Evolutionary conservation across 768 basidiomycete species (phyloP).

Genomic region (Boletus reticuloceps): DNA sequence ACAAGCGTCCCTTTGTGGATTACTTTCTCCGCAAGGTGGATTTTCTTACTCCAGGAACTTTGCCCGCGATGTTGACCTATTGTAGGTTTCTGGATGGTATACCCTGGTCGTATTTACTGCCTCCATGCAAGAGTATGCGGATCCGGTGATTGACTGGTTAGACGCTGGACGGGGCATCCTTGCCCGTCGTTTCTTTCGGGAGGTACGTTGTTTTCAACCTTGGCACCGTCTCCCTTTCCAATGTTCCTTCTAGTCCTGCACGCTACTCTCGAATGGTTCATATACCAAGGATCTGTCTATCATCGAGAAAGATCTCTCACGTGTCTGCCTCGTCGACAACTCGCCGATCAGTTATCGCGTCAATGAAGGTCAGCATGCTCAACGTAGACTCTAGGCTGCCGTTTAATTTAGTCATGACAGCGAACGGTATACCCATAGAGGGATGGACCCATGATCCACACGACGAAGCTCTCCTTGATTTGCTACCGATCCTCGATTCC

Average conservation of each 20-base stretch:
- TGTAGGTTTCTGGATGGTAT: conserved; percentile 97
- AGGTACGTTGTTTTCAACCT: conserved; percentile 49
- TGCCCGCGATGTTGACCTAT: conserved; percentile 5
- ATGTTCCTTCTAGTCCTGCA: conserved; percentile 68
- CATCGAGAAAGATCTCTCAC: conserved; percentile 86
- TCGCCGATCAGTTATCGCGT: conserved; percentile 89
- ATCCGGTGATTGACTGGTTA: conserved; percentile 99
- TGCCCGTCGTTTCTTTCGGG: conserved; percentile 84
- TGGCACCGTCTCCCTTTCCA: neutral
- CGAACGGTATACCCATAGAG: conserved; percentile 98
- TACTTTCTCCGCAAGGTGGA: conserved; percentile 86
- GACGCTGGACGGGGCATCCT: conserved; percentile 93
- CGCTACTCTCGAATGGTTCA: conserved; percentile 85
- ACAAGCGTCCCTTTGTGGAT: conserved; percentile 97
- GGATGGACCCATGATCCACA: conserved; percentile 98
- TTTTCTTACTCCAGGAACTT: conserved; percentile 4
- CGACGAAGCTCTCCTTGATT: conserved; percentile 94
- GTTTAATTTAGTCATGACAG: conserved; percentile 39
- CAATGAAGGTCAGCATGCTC: conserved; percentile 72
- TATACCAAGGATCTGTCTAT: conserved; percentile 92
- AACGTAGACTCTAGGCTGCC: neutral
- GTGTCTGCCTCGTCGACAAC: conserved; percentile 95
- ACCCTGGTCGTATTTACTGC: conserved; percentile 98
- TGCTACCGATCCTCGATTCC: conserved; percentile 93
- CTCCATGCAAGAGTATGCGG: conserved; percentile 99